Evolutionary conservation across 768 basidiomycete species (phyloP).

Genomic region (Termitomyces sp.): DNA sequence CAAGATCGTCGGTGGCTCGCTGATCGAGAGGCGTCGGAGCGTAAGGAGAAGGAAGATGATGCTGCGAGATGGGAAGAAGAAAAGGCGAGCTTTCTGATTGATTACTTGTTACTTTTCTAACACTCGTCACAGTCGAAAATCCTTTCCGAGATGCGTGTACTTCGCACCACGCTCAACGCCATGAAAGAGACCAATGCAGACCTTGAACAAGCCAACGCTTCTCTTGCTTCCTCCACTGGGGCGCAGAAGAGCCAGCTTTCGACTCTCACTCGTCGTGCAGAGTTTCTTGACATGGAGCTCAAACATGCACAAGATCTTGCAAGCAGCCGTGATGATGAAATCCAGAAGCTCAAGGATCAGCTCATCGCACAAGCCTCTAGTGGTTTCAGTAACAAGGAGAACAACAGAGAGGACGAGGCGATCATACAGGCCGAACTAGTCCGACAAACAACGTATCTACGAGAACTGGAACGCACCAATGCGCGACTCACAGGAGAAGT

Average conservation of each 20-base stretch:
- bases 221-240: slow-evolving; percentile 42
- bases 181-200: slow-evolving; percentile 58
- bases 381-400: slow-evolving; percentile 23
- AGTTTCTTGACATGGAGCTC: slow-evolving; percentile 44
- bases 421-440: slow-evolving; percentile 66
- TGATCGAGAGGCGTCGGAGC: slow-evolving; percentile 63
- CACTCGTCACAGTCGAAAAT: slow-evolving; percentile 32
- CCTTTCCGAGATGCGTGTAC: slow-evolving; percentile 44
- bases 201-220: slow-evolving; percentile 50
- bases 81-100: slow-evolving; percentile 48
- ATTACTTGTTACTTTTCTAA: neutral
- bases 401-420: slow-evolving; percentile 43
- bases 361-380: neutral
- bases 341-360: neutral
- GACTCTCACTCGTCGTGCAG: slow-evolving; percentile 38
- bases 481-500: slow-evolving; percentile 50
- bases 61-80: slow-evolving; percentile 44
- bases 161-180: slow-evolving; percentile 41
- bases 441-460: slow-evolving; percentile 57
- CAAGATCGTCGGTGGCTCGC: slow-evolving; percentile 64
- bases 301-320: slow-evolving; percentile 38
- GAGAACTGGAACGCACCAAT: slow-evolving; percentile 55
- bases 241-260: slow-evolving; percentile 47
- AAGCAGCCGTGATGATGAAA: slow-evolving; percentile 29
- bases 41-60: slow-evolving; percentile 61